Evolutionary conservation across 2,329 filamentous ascomycete genomes (phyloP), one percentile per base, ranked within the genome.

Genomic region (Penicillium sp.): DNA sequence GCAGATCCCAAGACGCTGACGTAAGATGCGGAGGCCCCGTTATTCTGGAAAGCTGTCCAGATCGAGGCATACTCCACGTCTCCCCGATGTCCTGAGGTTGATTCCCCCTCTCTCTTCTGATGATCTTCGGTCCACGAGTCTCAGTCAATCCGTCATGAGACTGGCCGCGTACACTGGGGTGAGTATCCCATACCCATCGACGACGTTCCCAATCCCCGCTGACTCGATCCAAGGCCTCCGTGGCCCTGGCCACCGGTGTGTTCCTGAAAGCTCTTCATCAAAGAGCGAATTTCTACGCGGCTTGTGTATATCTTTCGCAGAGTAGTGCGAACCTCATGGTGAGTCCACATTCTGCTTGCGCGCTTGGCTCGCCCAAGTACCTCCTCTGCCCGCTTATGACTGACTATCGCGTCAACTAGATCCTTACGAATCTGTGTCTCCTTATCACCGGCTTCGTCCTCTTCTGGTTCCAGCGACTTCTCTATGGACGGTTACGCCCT

Each of bases 261-360:
- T 81, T 96, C 54, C 75, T 95, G 52, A 94, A 92, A 69, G 92
- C 94, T 56, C 92, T 97, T 74, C 88, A 94, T 68, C 90, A 97
- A 76, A 85, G 94, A 59, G 87, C 94, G 58, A 99, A 99, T 75
- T 99, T 97, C 80, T 99, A 99, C 77, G 95, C 92, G 48, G 92
- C 94, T 61, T 94, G 91, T 76, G 94, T 99, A 44, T 96, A 97
- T 74, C 84, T 99, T 45, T 90, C 92, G 36, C 92, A 97, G 74
- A 96, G 91, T 74, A 97, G 94, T 76, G 87, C 95, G 64, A 97
- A 92, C 69, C 79, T 97, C 47, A 89, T 97, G 83, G 89, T 94
- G 72, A 62, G 82, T 74, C 20, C 27, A 30, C 41, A 24, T 16
- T 14, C 41, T 35, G 13, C 3, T 33, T 20, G n/a, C 18, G n/a